Evolutionary conservation across 805 yeast genomes (phyloP).

Genomic region (Ogataea trehaloabstinens): DNA sequence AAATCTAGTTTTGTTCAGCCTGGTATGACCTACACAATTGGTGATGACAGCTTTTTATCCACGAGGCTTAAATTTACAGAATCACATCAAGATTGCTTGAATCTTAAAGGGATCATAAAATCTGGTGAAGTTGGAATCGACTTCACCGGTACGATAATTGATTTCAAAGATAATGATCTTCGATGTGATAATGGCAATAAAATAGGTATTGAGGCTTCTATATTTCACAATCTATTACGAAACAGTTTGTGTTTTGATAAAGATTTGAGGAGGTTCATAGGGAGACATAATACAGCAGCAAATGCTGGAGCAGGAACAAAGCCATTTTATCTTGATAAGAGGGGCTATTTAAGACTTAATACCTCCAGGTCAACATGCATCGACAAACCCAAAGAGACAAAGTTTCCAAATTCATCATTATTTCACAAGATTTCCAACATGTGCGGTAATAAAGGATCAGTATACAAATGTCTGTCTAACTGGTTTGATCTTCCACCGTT

Average conservation of each 20-base stretch:
- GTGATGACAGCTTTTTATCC: slow-evolving; percentile 10
- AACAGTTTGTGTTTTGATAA: slow-evolving; percentile 27
- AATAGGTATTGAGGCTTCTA: slow-evolving; percentile 29
- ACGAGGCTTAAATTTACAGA: slow-evolving; percentile 22
- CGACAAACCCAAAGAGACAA: slow-evolving; percentile 17
- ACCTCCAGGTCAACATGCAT: slow-evolving; percentile 4
- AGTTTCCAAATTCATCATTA: slow-evolving; percentile 30
- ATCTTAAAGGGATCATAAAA: slow-evolving; percentile 22
- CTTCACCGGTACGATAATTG: slow-evolving; percentile 30
- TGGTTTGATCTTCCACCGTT: slow-evolving; percentile 39
- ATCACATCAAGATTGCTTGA: slow-evolving; percentile 12
- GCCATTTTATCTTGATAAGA: slow-evolving; percentile 28
- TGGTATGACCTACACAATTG: slow-evolving; percentile 21
- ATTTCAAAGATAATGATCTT: slow-evolving; percentile 30
- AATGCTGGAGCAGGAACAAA: slow-evolving; percentile 21
- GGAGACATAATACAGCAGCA: slow-evolving; percentile 19
- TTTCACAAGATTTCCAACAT: slow-evolving; percentile 26
- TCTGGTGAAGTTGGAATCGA: slow-evolving; percentile 18
- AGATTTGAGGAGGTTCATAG: slow-evolving; percentile 24
- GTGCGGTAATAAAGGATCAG: slow-evolving; percentile 26
- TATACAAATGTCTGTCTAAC: slow-evolving; percentile 28
- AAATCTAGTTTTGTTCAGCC: slow-evolving; percentile 26
- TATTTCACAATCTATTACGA: slow-evolving; percentile 28
- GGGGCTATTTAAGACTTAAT: slow-evolving; percentile 26
- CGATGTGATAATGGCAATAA: slow-evolving; percentile 22